Base-by-base conservation (phyloP, 2,329 filamentous ascomycete genomes). In the Colletotrichum tamarilloi region DNA sequence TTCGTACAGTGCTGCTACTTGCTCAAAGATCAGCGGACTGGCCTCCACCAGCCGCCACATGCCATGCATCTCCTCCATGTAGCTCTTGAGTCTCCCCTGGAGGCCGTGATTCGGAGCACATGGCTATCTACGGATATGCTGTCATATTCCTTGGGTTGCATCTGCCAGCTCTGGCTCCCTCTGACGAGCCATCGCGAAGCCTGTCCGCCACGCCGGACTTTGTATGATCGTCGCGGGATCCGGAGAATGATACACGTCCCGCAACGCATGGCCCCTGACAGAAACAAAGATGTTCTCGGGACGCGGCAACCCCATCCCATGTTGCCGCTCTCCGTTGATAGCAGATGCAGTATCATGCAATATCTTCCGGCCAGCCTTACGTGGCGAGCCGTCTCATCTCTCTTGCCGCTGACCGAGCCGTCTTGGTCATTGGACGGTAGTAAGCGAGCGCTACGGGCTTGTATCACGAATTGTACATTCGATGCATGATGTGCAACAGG, bases 201-300 rank as follows among this genome's bases (percentile, higher is more conserved):
- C 30, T 38, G 56, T 55, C 30, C 42, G 60, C 35, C 56, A 26
- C 22, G 60, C 46, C 62, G 16, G 67, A 49, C 60, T 73, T 9
- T 66, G 71, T 71, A 35, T 71, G 71, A 73, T 73, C 71, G 56
- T 55, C 71, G 62, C 67, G 71, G 71, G 38, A 66, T 64, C 67
- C 62, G 60, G 62, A 73, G 26, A 70, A 66, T 65, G 71, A 73
- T 52, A 73, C 67, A 70, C 67, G 53, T 60, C 42, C 55, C 60
- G 71, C 67, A 73, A 71, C 71, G 62, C 32, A 52, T 58, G 32
- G 55, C 67, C 12, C 42, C 28, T 35, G 26, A 46, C 57, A 53
- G 64, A 72, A 73, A 70, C 60, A 56, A 49, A 60, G 11, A 53
- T 66, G 38, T 66, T 19, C 55, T 52, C 46, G 60, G 67, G 49